Conservation (phyloP, 805 yeast genomes). For the Kuraishia capsulata region DNA sequence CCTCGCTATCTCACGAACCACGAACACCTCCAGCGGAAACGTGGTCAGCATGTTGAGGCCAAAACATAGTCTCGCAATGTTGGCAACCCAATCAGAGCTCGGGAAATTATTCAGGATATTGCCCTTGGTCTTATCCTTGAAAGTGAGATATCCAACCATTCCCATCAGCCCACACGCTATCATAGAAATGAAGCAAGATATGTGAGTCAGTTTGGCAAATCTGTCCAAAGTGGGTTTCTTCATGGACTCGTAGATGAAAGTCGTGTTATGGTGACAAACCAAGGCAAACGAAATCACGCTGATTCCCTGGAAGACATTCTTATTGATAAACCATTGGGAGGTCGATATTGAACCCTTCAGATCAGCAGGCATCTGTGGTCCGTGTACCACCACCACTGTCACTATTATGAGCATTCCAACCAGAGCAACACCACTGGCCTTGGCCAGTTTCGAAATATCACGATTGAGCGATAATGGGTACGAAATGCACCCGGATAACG, state of each 20-base stretch:
- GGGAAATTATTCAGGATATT: conserved; percentile 85
- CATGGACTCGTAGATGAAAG: conserved; percentile 81
- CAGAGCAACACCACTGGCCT: conserved; percentile 79
- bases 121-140: conserved; percentile 75
- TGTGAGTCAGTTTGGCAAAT: conserved; percentile 72
- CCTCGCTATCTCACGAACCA: conserved; percentile 76
- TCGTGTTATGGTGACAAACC: conserved; percentile 92
- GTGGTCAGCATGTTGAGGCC: conserved; percentile 92
- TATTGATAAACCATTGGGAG: conserved; percentile 43
- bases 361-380: conserved; percentile 46
- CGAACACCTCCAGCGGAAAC: conserved; percentile 84
- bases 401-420: conserved; percentile 79
- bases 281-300: conserved; percentile 93
- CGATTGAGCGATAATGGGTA: conserved; percentile 75
- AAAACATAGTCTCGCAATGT: conserved; percentile 83
- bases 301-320: conserved; percentile 75
- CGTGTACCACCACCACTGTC: conserved; percentile 60
- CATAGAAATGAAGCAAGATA: conserved; percentile 76
- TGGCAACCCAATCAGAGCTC: conserved; percentile 61
- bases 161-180: conserved; percentile 73
- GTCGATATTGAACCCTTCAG: conserved; percentile 38
- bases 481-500: conserved; percentile 65
- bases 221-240: conserved; percentile 66
- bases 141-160: conserved; percentile 63
- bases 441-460: conserved; percentile 79